These are phyloP conservation scores for Exophiala xenobiotica DNA, from an alignment of 2,329 filamentous ascomycete species.

Conservation along the genomic window DNA sequence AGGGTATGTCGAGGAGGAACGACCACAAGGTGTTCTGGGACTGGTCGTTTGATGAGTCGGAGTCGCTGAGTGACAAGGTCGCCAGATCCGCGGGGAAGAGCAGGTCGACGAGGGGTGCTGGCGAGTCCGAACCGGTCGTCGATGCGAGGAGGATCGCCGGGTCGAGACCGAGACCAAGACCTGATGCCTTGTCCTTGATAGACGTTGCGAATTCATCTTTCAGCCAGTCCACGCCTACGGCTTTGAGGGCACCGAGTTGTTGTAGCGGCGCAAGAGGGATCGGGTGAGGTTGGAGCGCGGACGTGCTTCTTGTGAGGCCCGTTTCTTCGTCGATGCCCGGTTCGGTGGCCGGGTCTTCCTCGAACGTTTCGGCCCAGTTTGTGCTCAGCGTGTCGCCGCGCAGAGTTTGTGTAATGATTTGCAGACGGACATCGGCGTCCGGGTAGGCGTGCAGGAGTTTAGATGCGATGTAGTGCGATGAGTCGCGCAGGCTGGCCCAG, in stretches of 20 bases:
- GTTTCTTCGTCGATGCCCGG: slow-evolving; percentile 24
- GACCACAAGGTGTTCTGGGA: slow-evolving; percentile 9
- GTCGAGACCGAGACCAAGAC: slow-evolving; percentile 2
- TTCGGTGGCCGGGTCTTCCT: slow-evolving; percentile 16
- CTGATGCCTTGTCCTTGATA: neutral
- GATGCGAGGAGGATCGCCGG: neutral
- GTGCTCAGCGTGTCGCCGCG: slow-evolving; percentile 21
- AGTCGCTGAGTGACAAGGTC: too few species aligned
- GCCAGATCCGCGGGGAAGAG: slow-evolving; percentile 22
- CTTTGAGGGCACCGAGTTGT: slow-evolving; percentile 24
- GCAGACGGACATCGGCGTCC: slow-evolving; percentile 16
- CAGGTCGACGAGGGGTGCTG: slow-evolving; percentile 14
- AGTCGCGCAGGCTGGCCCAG: slow-evolving; percentile 26
- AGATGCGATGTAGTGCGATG: slow-evolving; percentile 26
- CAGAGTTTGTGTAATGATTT: slow-evolving; percentile 28
- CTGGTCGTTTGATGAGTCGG: too few species aligned
- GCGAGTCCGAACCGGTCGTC: neutral
- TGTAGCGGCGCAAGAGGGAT: slow-evolving; percentile 22
- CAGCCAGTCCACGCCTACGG: slow-evolving; percentile 31
- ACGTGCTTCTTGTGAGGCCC: slow-evolving; percentile 23
- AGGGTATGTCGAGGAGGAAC: slow-evolving; percentile 27
- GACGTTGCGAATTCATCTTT: slow-evolving; percentile 26
- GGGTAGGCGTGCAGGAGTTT: slow-evolving; percentile 28
- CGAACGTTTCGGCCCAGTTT: slow-evolving; percentile 24
- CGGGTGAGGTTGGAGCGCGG: slow-evolving; percentile 22